Evolutionary conservation across 192 early-diverging fungal genomes (phyloP).

Genomic region (Geranomyces michiganensis): DNA sequence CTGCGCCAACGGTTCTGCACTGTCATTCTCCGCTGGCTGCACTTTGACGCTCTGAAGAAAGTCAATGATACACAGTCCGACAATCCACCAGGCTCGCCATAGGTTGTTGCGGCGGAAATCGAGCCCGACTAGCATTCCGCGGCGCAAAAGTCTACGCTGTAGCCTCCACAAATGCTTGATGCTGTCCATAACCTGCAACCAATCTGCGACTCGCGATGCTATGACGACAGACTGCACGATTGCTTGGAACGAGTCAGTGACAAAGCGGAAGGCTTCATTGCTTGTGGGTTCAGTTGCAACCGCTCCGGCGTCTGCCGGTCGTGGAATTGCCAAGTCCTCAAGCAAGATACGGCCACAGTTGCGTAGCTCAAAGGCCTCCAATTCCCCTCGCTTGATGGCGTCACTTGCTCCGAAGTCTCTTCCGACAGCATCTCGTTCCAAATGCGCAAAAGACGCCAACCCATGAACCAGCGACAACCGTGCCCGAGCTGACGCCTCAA

Average conservation of each 20-base stretch:
- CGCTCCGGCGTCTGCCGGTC: background rate
- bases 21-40: conserved; percentile 19
- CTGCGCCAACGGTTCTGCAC: background rate
- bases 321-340: conserved; percentile 1
- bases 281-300: background rate
- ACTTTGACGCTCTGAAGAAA: conserved; percentile 31
- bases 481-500: conserved; percentile 30
- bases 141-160: conserved; percentile 20
- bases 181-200: conserved; percentile 36
- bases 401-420: conserved; percentile 1
- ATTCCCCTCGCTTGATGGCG: background rate
- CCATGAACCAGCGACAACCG: conserved; percentile 30
- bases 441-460: conserved; percentile 25
- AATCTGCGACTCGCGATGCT: conserved; percentile 35
- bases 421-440: conserved; percentile 28
- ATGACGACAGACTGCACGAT: conserved; percentile 49
- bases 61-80: conserved; percentile 39
- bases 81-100: conserved; percentile 48
- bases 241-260: conserved; percentile 43
- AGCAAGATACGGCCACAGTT: conserved; percentile 20
- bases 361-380: conserved; percentile 33
- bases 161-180: conserved; percentile 41
- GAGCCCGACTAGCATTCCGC: conserved; percentile 20
- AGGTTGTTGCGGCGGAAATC: conserved; percentile 37
- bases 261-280: conserved; percentile 25